Percentiles rank a stretch among this genome's conserved stretches.
Conservation (phyloP, 2,329 filamentous ascomycete species). For the Dothideomycetes sp. region DNA sequence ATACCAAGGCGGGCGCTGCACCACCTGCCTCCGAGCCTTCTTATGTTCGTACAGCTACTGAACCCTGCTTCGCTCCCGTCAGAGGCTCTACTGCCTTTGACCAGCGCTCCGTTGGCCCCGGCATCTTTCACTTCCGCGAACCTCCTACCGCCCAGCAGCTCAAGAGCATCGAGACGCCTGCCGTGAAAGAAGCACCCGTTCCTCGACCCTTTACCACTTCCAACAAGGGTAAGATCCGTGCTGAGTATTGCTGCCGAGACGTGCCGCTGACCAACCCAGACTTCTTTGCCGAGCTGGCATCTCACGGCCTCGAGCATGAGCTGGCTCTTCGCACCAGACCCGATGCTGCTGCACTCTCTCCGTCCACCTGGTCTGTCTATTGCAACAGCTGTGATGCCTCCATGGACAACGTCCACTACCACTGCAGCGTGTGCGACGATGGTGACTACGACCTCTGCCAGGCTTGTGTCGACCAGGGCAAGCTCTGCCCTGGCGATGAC, state of each 20-base stretch:
- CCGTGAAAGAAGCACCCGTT: conserved; percentile 28
- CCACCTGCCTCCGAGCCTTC: neutral
- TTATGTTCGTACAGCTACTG: conserved; percentile 5
- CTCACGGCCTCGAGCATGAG: neutral
- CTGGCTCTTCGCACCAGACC: conserved; percentile 1
- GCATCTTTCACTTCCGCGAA: conserved; percentile 27
- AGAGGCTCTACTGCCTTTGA: conserved; percentile 10
- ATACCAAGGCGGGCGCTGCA: conserved; percentile 11
- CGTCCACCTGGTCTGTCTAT: conserved; percentile 63
- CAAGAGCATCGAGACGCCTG: conserved; percentile 3
- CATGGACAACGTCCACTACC: conserved; percentile 77
- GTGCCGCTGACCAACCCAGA: conserved; percentile 5
- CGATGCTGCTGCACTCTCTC: conserved; percentile 24
- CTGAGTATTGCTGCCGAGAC: neutral
- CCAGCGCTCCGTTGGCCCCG: conserved; percentile 20
- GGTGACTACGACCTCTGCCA: conserved; percentile 93
- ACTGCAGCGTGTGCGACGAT: conserved; percentile 85
- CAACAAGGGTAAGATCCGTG: conserved; percentile 7
- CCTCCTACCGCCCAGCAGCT: conserved; percentile 15
- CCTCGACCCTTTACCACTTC: conserved; percentile 26
- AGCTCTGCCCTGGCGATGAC: conserved; percentile 63
- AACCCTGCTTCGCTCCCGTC: conserved; percentile 17
- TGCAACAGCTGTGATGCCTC: conserved; percentile 81
- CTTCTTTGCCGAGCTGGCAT: conserved; percentile 13
- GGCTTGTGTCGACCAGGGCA: conserved; percentile 62